Evolutionary conservation across 2,329 filamentous ascomycete species (phyloP).

Genomic region (Epichloe baconii): DNA sequence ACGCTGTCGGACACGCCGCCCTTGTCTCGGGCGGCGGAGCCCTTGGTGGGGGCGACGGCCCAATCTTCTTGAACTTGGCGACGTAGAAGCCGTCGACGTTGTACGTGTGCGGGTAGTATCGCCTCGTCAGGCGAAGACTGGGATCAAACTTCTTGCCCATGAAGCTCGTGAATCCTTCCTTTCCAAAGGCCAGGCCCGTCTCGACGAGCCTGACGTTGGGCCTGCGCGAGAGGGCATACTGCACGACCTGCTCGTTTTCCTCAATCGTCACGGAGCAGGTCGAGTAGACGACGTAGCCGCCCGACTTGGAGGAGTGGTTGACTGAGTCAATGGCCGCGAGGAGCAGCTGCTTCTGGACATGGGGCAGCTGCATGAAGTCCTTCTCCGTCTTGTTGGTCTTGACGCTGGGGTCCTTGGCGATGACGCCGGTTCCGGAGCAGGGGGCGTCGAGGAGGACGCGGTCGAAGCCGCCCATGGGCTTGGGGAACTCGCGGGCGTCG

Average conservation of each 20-base stretch:
- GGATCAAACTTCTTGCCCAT: constrained; percentile 86
- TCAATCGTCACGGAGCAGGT: constrained; percentile 92
- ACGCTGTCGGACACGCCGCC: constrained; percentile 19
- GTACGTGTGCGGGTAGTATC: constrained; percentile 83
- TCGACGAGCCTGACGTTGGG: constrained; percentile 92
- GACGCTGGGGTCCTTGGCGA: constrained; percentile 89
- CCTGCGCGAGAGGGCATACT: constrained; percentile 81
- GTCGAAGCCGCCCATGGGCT: constrained; percentile 91
- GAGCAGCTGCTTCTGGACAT: constrained; percentile 88
- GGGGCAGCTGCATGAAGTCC: constrained; percentile 86
- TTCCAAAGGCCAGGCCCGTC: constrained; percentile 79
- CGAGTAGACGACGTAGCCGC: constrained; percentile 91
- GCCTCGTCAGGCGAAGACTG: constrained; percentile 66
- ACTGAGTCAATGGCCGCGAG: constrained; percentile 90
- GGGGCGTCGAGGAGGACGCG: constrained; percentile 87
- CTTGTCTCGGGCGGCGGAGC: constrained; percentile 19
- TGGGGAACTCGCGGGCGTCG: constrained; percentile 86
- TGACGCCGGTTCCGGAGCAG: constrained; percentile 93
- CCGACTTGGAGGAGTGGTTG: constrained; percentile 81
- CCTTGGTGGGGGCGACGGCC: constrained; percentile 51
- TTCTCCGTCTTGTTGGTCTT: constrained; percentile 97
- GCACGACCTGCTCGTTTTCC: constrained; percentile 80
- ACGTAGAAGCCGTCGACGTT: constrained; percentile 99
- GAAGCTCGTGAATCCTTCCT: constrained; percentile 82
- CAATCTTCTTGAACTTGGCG: constrained; percentile 90